Evolutionary conservation across 306 rosid genomes (phyloP), one percentile per base, ranked within the genome.

Genomic region (Arachis hypogaea): DNA sequence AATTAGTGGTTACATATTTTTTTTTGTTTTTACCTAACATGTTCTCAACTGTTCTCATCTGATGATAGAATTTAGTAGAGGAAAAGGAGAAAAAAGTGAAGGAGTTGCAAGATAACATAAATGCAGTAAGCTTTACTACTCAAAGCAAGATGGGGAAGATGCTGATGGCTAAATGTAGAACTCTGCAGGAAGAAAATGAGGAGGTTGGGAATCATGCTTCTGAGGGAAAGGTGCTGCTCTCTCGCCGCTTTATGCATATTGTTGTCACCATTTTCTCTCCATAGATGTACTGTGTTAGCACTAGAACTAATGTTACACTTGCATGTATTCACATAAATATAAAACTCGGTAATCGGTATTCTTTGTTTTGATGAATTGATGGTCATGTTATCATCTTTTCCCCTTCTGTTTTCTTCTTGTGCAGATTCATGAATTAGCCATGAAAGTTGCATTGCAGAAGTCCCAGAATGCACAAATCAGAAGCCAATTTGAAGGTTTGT

Each of bases 201-300:
- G 98, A 93, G 82, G 89, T 94, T 54, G 98, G 98, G 81, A 91
- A 89, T 82, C 97, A 89, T 82, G 98, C 98, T 80, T 85, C 98
- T n/a, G 98, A 94, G 85, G 98, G 97, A 65, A 94, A 94, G 98
- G 98, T 94, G 69, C 58, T 11, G 9, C 45, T 18, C 33, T 69
- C 57, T 55, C 59, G 41, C 80, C 58, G 56, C 58, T 12, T 64
- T 41, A 9, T 61, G 52, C 71, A 74, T 46, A 30, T 22, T 30
- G 4, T 60, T 54, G 55, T 77, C 57, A 14, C 30, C 7, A 9
- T 38, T 57, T 38, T 51, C 67, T 11, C 50, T 60, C 16, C 54
- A 40, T 33, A 58, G 66, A 30, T 56, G 28, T 30, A 7, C 45
- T 7, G 36, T 69, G 40, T 41, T 50, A 51, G 56, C 57, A 36